These are phyloP conservation scores for Mangifera indica DNA, from an alignment of 345 rosid genomes.

Conservation along the genomic window DNA sequence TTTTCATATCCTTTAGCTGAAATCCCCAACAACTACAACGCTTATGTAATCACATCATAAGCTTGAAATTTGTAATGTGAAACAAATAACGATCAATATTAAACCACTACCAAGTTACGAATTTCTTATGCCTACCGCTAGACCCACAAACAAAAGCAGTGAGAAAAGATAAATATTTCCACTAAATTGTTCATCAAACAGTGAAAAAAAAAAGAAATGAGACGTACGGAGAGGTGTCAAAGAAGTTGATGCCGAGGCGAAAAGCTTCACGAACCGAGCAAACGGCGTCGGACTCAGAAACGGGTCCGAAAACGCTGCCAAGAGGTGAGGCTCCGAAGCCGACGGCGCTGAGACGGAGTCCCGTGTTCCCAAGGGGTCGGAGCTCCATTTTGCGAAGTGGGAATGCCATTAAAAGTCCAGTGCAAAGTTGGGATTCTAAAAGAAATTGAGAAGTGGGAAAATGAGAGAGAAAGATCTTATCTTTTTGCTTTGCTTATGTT, in stretches of 20 bases:
- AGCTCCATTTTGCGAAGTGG: conserved; percentile 47
- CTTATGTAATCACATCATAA: too few relatives aligned
- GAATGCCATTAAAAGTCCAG: conserved; percentile 9
- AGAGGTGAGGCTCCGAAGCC: conserved; percentile 96
- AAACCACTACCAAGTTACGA: too few relatives aligned
- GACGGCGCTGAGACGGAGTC: conserved; percentile 66
- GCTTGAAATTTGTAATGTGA: too few relatives aligned
- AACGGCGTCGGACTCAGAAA: conserved; percentile 75
- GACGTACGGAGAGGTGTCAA: conserved; percentile 93
- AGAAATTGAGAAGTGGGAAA: neutral
- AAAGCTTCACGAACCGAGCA: conserved; percentile 80
- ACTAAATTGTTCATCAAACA: neutral
- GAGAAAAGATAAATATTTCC: neutral
- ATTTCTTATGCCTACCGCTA: too few relatives aligned
- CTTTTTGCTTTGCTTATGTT: neutral
- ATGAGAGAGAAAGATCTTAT: neutral
- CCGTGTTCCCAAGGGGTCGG: conserved; percentile 64
- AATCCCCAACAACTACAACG: too few relatives aligned
- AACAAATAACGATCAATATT: too few relatives aligned
- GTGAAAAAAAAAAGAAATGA: neutral
- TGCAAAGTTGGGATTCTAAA: neutral
- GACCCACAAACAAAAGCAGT: too few relatives aligned
- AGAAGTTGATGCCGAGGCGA: conserved; percentile 87
- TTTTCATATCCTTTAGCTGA: too few relatives aligned
- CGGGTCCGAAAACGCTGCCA: conserved; percentile 81